Base-by-base conservation (phyloP, 345 rosid species). In the Linum lewisii region DNA sequence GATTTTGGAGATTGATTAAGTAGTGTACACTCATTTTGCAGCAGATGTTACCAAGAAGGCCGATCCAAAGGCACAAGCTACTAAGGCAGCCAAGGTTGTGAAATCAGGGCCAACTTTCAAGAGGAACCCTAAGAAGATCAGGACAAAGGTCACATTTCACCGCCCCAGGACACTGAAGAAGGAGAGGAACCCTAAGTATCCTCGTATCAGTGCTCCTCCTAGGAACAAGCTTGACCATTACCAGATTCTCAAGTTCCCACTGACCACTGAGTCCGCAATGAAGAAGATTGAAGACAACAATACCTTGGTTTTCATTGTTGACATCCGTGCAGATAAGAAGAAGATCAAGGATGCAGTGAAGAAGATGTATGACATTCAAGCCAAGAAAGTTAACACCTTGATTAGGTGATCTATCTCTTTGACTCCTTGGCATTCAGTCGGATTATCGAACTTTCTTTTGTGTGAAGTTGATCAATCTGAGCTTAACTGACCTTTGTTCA, bases 161-260 rank as follows among this genome's bases (percentile, higher is more conserved):
- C 42, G 60, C 44, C 60, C 60, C 21, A 57, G 36, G 60, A 57
- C 60, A 26, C 34, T 57, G 44, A 57, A 57, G 60, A 57, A 57
- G 60, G 60, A 57, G 42, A 57, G 60, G 60, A 57, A 29, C 60
- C 60, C 60, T 3, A 57, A 57, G 60, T 57, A 57, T 14, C 60
- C 60, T 4, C 60, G 60, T 13, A 57, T 57, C 44, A 57, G 60
- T 29, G 42, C 60, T 4, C 38, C 60, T 14, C 60, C 60, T 0
- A 57, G 60, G 44, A 57, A 57, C 44, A 57, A 57, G 60, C 60
- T 57, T 26, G 60, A 57, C 60, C 60, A 57, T 20, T 57, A 57
- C 22, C 60, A 57, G 36, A 57, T 57, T 57, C 21, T 57, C 13
- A 57, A 57, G 60, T 57, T 25, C 21, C 60, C 60, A 34, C 21